Evolutionary conservation across 2,329 filamentous ascomycete genomes (phyloP).

Genomic region (Tolypocladium ovalisporum): DNA sequence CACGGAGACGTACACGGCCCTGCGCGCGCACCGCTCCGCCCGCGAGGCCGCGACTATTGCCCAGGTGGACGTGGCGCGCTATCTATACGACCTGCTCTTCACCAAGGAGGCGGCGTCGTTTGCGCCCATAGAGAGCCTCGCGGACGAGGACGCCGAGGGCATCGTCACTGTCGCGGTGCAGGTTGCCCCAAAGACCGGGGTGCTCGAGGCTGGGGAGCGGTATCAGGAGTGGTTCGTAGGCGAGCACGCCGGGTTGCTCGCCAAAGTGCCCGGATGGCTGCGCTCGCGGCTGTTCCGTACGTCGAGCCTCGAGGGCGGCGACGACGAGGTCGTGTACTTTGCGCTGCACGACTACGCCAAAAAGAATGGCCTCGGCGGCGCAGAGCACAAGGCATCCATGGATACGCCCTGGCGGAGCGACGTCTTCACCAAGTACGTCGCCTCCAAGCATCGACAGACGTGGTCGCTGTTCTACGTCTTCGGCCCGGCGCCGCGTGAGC

Average conservation of each 20-base stretch:
- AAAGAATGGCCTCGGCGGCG: conserved; percentile 54
- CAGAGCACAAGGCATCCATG: conserved; percentile 52
- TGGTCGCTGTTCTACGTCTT: conserved; percentile 75
- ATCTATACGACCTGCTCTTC: conserved; percentile 57
- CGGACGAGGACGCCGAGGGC: conserved; percentile 46
- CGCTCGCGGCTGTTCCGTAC: conserved; percentile 62
- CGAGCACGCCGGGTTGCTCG: conserved; percentile 62
- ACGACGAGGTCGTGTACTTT: conserved; percentile 42
- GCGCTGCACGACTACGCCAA: conserved; percentile 63
- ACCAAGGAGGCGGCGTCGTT: conserved; percentile 46
- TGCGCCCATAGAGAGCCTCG: conserved; percentile 45
- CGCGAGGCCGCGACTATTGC: conserved; percentile 43
- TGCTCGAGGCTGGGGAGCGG: conserved; percentile 38
- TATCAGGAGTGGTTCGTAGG: conserved; percentile 61
- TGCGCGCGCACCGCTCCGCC: conserved; percentile 46
- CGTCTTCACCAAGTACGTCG: conserved; percentile 48
- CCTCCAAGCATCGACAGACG: conserved; percentile 42
- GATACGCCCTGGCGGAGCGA: conserved; percentile 50
- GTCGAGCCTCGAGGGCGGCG: conserved; percentile 46
- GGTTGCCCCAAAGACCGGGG: conserved; percentile 37
- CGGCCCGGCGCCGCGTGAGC: conserved; percentile 60
- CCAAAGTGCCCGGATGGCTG: conserved; percentile 69
- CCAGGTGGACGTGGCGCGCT: conserved; percentile 54
- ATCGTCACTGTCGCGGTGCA: conserved; percentile 53
- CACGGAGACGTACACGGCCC: conserved; percentile 55